Evolutionary conservation across 768 basidiomycete genomes (phyloP).

Genomic region (Pleurotus citrinopileatus): DNA sequence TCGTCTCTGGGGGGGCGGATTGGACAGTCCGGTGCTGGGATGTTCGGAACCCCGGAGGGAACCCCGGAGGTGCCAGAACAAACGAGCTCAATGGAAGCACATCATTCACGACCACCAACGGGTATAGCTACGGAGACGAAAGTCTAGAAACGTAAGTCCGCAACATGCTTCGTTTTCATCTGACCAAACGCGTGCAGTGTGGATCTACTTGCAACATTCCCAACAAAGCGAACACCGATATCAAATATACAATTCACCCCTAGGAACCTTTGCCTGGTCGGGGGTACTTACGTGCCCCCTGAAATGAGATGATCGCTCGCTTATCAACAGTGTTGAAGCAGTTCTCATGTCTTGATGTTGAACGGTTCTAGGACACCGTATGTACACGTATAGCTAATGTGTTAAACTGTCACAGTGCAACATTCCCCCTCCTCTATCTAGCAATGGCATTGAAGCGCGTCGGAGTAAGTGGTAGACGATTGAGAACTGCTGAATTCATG

Average conservation of each 20-base stretch:
- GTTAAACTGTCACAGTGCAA: too few relatives aligned
- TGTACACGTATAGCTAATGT: too few relatives aligned
- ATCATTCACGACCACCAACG: constrained; percentile 10
- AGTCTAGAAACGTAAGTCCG: constrained; percentile 67
- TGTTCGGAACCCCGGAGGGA: constrained; percentile 73
- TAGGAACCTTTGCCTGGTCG: constrained; percentile 88
- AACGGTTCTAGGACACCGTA: too few relatives aligned
- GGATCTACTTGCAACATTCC: constrained; percentile 87
- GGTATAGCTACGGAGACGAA: constrained; percentile 42
- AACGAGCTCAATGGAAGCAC: constrained; percentile 36
- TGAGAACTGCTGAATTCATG: too few relatives aligned
- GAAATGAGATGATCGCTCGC: constrained; percentile 42
- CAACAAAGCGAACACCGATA: constrained; percentile 94
- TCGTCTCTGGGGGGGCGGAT: constrained; percentile 90
- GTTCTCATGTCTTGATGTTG: too few relatives aligned
- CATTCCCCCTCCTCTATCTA: too few relatives aligned
- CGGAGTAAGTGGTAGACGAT: too few relatives aligned
- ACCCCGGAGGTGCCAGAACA: constrained; percentile 67
- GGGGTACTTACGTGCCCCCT: constrained; percentile 67
- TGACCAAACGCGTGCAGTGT: constrained; percentile 41
- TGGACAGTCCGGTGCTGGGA: constrained; percentile 99
- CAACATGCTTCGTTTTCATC: constrained; percentile 1
- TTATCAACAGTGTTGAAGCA: too few relatives aligned
- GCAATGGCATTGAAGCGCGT: too few relatives aligned
- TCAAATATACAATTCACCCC: constrained; percentile 92